Base-by-base conservation (phyloP, 306 rosid species). In the Sechiopsis laciniata region DNA sequence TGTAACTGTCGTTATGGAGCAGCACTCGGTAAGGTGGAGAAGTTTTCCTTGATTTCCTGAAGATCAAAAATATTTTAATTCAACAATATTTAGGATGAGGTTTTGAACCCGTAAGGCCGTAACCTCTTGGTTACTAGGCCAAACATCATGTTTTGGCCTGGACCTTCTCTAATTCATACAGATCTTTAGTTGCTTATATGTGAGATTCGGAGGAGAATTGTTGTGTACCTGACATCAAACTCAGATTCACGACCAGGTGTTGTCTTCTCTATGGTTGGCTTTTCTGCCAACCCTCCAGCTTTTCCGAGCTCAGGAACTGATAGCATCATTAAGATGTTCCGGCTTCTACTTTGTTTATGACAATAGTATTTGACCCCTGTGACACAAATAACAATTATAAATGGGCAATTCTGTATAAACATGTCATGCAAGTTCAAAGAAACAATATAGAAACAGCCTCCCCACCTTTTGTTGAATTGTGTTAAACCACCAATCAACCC, bases 251-350 rank as follows among this genome's bases (percentile, higher is more conserved):
- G 89, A 12, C 92, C 86, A 48, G 96, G 96, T 17, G 84, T 71
- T 50, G 97, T 87, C 83, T 57, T 90, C 87, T 92, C 96, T 75
- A 78, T 86, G 72, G 91, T 82, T 67, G 96, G 97, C 81, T 77
- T 90, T 65, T 92, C 97, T 89, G 90, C 81, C 83, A 92, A 35
- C 21, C 96, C 95, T 6, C 96, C 95, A 6, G 92, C 87, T 83
- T 82, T 88, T 26, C 29, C 29, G 14, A 58, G 61, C 80, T 73
- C 84, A 15, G 80, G 62, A 57, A 78, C 85, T 40, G 88, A 87
- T 72, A 84, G 67, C 29, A 74, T 68, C 92, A 84, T 78, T 61
- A 76, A 55, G 73, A 67, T 4, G 79, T 78, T 86, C 84, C 87
- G 78, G 29, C 2, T 26, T 26, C 29, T 26, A 82, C 88, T 53